phyloP scores from a whole-genome alignment of 164 flowering plant species.

The Tetracentron sinense region DNA sequence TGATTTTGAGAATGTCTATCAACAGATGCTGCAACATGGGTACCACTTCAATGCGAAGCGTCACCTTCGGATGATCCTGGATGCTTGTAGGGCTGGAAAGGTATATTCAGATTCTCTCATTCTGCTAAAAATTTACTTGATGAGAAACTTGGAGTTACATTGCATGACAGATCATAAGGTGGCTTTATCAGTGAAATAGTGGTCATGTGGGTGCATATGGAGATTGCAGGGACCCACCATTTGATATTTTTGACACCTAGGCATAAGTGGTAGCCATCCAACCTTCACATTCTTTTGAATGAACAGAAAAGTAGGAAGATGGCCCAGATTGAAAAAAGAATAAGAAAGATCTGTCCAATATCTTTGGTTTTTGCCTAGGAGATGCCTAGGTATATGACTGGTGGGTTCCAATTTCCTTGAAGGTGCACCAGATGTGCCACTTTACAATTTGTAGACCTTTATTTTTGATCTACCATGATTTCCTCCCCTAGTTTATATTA shows the following conservation, averaged over 20 bases:
- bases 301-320: background rate
- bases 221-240: no score
- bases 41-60: constrained; percentile 71
- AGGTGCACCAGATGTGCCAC: background rate
- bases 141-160: background rate
- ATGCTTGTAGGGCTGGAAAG: constrained; percentile 79
- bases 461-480: no score
- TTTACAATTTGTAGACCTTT: background rate
- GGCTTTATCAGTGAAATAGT: no score
- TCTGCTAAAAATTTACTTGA: background rate
- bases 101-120: constrained; percentile 28
- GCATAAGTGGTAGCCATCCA: background rate
- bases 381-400: background rate
- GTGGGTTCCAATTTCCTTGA: background rate
- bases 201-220: no score
- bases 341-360: background rate
- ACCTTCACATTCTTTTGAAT: background rate
- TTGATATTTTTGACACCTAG: background rate
- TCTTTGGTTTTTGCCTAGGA: background rate
- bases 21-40: constrained; percentile 62
- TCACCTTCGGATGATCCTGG: constrained; percentile 66
- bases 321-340: background rate
- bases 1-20: constrained; percentile 55
- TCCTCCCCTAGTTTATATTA: no score
- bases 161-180: no score